Conservation (phyloP, 2,329 filamentous ascomycete species). For the Chrysoporthe puriensis region DNA sequence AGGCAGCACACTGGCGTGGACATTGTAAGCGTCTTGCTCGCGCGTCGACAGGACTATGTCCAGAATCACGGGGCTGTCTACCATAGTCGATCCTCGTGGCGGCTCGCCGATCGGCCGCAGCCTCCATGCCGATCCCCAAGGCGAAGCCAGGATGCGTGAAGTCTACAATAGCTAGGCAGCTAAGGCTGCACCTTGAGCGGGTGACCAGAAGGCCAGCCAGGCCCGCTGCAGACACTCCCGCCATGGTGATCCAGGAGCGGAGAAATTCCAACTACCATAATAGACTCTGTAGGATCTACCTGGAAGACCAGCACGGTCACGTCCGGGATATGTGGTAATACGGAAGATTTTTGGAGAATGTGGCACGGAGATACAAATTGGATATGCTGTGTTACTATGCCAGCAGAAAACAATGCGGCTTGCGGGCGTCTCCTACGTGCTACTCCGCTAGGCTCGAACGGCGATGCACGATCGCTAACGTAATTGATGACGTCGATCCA, state of each 20-base stretch:
- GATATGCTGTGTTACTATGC: neutral
- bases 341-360: neutral
- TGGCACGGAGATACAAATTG: neutral
- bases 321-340: neutral
- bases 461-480: conserved; percentile 28
- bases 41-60: neutral
- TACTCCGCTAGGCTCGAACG: conserved; percentile 14
- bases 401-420: conserved; percentile 1
- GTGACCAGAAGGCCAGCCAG: neutral
- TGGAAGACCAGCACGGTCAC: neutral
- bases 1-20: neutral
- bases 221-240: neutral
- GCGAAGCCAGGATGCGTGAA: conserved; percentile 2
- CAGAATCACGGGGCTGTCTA: neutral
- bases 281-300: no score
- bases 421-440: neutral
- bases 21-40: neutral
- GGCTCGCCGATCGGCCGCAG: neutral
- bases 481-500: conserved; percentile 29
- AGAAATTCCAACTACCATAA: neutral
- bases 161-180: neutral
- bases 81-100: neutral
- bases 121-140: neutral
- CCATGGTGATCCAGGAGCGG: neutral
- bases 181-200: neutral